These are phyloP conservation scores for Cornus controversa DNA, from an alignment of 148 eudicot genomes.

Conservation along the genomic window DNA sequence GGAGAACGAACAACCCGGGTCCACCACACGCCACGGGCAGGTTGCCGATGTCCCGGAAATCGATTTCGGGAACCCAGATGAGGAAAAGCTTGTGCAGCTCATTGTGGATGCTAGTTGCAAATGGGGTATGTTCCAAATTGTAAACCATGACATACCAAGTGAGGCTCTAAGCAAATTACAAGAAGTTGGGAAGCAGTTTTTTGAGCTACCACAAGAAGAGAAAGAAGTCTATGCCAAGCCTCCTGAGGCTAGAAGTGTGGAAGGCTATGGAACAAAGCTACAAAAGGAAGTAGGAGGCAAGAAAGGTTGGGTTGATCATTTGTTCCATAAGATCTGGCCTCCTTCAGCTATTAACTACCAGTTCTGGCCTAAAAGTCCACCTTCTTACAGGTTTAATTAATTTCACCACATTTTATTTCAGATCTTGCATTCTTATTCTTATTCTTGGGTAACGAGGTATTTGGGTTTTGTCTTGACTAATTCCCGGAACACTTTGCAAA, in stretches of 20 bases:
- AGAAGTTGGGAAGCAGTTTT: constrained; percentile 42
- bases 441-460: too few species aligned
- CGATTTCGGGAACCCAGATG: constrained; percentile 25
- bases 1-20: constrained; percentile 44
- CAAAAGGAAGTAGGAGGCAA: constrained; percentile 54
- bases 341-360: constrained; percentile 49
- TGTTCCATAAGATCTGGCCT: constrained; percentile 82
- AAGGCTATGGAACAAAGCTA: constrained; percentile 70
- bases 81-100: constrained; percentile 17
- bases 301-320: constrained; percentile 85
- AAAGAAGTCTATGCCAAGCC: constrained; percentile 55
- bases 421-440: too few species aligned
- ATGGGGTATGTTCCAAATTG: constrained; percentile 57
- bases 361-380: constrained; percentile 80
- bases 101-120: constrained; percentile 37
- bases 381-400: constrained; percentile 52
- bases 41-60: constrained; percentile 40
- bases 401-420: neutral
- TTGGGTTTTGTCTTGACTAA: too few species aligned
- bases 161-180: constrained; percentile 33
- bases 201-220: constrained; percentile 48
- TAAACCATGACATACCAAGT: constrained; percentile 48
- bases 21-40: constrained; percentile 36
- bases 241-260: constrained; percentile 30
- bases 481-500: too few species aligned